phyloP scores from a whole-genome alignment of 2,329 filamentous ascomycete species.

The Alternaria metachromatica region DNA sequence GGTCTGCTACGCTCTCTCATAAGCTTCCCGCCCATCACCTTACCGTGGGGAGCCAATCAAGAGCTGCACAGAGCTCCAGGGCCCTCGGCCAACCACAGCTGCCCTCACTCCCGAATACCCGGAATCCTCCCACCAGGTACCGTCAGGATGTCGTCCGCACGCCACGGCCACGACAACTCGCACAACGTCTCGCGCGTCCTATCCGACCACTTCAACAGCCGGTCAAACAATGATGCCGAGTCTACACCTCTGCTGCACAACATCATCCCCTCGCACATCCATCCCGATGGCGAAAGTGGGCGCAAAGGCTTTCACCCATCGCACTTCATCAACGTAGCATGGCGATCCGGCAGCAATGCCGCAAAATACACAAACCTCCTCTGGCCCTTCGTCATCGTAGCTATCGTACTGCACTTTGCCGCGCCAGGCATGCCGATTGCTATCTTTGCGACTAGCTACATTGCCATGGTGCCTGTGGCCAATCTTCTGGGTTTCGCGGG shows the following conservation, averaged over 20 bases:
- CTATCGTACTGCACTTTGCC: conserved; percentile 66
- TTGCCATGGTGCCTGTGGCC: conserved; percentile 78
- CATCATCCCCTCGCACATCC: conserved; percentile 45
- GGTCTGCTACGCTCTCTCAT: too few relatives aligned
- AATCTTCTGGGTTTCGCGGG: conserved; percentile 79
- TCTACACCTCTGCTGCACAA: conserved; percentile 40
- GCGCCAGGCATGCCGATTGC: conserved; percentile 63
- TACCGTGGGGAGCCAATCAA: neutral
- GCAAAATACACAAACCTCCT: conserved; percentile 73
- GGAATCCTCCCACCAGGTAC: neutral
- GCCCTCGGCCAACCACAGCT: neutral
- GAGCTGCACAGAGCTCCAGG: neutral
- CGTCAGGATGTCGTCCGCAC: conserved; percentile 11
- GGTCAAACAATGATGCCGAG: conserved; percentile 25
- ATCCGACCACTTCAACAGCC: conserved; percentile 18
- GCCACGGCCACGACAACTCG: conserved; percentile 14
- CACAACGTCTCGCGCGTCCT: conserved; percentile 12
- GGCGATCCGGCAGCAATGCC: conserved; percentile 67
- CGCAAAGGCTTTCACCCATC: conserved; percentile 68
- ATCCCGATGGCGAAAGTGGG: conserved; percentile 69
- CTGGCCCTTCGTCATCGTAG: conserved; percentile 76
- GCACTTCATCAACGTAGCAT: conserved; percentile 69
- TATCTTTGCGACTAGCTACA: conserved; percentile 73
- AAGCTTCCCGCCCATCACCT: too few relatives aligned
- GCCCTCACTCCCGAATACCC: neutral